A percentile compares a stretch with the other conserved stretches of the same genome.
Evolutionary conservation across 768 basidiomycete genomes (phyloP).

Genomic region (Goffeauzyma gilvescens): DNA sequence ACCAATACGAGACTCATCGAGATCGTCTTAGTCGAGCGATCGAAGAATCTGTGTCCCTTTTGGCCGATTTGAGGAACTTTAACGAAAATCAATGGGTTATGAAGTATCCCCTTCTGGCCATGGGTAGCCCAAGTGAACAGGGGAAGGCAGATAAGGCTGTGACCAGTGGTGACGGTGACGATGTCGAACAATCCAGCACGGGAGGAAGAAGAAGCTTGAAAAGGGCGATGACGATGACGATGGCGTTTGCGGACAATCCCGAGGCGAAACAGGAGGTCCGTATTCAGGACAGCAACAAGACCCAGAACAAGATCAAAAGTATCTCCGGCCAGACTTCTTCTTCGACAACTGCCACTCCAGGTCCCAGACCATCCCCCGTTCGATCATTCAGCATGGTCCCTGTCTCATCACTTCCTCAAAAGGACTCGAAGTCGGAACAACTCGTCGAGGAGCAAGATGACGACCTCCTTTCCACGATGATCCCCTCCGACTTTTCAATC

Average conservation of each 20-base stretch:
- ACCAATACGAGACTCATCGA: too few relatives aligned
- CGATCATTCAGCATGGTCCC: conserved; percentile 1
- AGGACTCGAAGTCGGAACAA: background rate
- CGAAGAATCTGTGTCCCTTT: conserved; percentile 47
- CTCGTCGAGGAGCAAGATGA: background rate
- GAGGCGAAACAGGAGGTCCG: background rate
- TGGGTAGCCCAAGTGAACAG: too few relatives aligned
- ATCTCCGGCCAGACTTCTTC: conserved; percentile 32
- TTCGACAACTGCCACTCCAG: conserved; percentile 1
- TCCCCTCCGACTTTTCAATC: conserved; percentile 51
- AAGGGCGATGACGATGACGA: background rate
- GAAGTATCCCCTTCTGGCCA: conserved; percentile 61
- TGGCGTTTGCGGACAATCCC: conserved; percentile 48
- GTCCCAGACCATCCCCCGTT: conserved; percentile 1
- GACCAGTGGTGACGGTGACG: too few relatives aligned
- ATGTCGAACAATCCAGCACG: background rate
- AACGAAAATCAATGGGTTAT: conserved; percentile 76
- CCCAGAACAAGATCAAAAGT: too few relatives aligned
- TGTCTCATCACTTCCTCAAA: background rate
- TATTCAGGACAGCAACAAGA: too few relatives aligned
- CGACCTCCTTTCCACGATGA: background rate
- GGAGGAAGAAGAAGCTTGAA: background rate
- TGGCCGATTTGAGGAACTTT: conserved; percentile 54
- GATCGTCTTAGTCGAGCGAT: too few relatives aligned
- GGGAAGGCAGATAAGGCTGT: too few relatives aligned